Evolutionary conservation across 176 grass and related monocot genomes (phyloP).

Genomic region (Oryza punctata): DNA sequence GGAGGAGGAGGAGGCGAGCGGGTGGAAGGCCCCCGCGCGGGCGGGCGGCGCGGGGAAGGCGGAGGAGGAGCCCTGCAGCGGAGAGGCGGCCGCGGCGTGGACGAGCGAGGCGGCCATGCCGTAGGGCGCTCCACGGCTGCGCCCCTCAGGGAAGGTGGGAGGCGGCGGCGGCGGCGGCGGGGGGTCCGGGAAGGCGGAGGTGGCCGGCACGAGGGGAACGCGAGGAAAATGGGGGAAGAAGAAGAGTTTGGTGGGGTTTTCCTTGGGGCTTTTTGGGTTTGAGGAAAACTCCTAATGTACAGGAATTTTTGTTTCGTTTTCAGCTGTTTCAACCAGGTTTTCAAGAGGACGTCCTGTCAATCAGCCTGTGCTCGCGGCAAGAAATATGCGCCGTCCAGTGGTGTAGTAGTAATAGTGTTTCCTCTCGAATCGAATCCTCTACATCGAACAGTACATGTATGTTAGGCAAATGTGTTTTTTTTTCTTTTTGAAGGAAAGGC

Average conservation of each 20-base stretch:
- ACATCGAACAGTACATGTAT: too few relatives aligned
- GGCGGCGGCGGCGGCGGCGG: not conserved
- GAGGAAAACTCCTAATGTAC: too few relatives aligned
- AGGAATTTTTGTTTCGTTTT: slow-evolving; percentile 5
- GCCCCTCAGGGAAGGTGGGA: not conserved
- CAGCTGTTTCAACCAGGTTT: not conserved
- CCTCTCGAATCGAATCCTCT: too few relatives aligned
- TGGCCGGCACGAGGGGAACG: slow-evolving; percentile 22
- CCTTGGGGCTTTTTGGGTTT: slow-evolving; percentile 31
- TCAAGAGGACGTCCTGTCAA: not conserved
- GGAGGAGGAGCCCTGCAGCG: not conserved
- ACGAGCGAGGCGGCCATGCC: slow-evolving; percentile 49
- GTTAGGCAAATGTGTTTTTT: too few relatives aligned
- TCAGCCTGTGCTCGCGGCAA: not conserved
- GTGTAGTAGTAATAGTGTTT: too few relatives aligned
- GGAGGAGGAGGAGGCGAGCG: slow-evolving; percentile 26
- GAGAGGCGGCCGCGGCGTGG: slow-evolving; percentile 38
- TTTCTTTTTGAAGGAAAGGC: too few relatives aligned
- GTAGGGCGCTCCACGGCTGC: not conserved
- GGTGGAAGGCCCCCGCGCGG: slow-evolving; percentile 31
- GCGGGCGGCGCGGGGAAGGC: not conserved
- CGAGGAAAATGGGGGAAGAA: not conserved
- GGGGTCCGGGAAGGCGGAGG: slow-evolving; percentile 21
- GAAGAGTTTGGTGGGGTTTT: slow-evolving; percentile 43
- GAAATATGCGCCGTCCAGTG: not conserved